Evolutionary conservation across 1,139 yeast genomes (phyloP), one percentile per base, ranked within the genome.

Genomic region (Tardiomyces blankii): DNA sequence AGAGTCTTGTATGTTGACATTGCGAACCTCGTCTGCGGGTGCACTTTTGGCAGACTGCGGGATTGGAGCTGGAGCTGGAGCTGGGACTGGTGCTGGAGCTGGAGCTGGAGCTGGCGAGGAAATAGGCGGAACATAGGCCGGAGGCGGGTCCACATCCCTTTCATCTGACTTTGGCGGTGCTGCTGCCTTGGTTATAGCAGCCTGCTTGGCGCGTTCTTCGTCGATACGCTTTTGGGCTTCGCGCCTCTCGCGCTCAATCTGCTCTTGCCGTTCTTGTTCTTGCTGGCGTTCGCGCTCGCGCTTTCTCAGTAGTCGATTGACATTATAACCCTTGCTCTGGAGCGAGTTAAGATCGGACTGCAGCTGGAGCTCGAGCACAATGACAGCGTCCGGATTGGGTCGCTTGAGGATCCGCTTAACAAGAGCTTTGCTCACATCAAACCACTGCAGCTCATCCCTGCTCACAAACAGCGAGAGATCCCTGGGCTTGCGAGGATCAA

Each of bases 321-420:
- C 69, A 50, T 68, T 66, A 50, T 64, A 67, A 4, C 72, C 72
- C 44, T 68, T 63, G 43, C 58, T 48, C 48, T 65, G 65, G 41
- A 68, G 54, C 18, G 59, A 49, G 16, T 49, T 46, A 46, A 68
- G 49, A 14, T 60, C 54, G 3, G 66, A 57, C 27, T 59, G 54
- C 30, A 68, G 54, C 48, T 66, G 60, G 7, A 66, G 56, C 42
- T 68, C 72, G 18, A 68, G 50, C 4, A 68, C 64, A 38, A 69
- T 58, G 3, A 63, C 67, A 2, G 67, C 58, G 39, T 67, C 71
- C 4, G 70, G 69, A 18, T 59, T 63, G 1, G 71, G 67, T 35
- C 55, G 46, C 30, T 48, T 48, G 14, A 65, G 47, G 7, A 64
- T 46, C 5, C 49, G 45, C 38, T 59, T 59, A 11, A 65, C 58